A percentile compares a stretch with the other conserved stretches of the same genome.
Evolutionary conservation across 2,329 filamentous ascomycete genomes (phyloP).

Genomic region (Sclerotinia trifoliorum): DNA sequence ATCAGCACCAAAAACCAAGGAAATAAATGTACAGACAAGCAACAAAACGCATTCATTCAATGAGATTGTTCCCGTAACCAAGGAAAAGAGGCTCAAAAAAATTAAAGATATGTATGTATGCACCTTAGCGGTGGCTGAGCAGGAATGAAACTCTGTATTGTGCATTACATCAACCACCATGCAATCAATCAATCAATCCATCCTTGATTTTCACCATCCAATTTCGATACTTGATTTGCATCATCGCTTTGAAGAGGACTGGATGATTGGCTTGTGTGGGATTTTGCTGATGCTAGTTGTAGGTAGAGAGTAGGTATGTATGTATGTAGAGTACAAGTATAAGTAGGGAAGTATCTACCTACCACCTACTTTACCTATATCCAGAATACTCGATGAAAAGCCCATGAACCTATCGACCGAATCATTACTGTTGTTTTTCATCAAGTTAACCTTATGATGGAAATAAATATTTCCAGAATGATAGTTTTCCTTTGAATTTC

Average conservation of each 20-base stretch:
- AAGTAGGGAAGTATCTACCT: background rate
- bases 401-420: background rate
- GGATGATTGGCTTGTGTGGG: background rate
- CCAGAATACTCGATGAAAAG: no score
- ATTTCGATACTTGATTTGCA: background rate
- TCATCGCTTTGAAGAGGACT: background rate
- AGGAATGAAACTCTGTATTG: background rate
- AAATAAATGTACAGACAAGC: no score
- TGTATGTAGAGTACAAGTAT: background rate
- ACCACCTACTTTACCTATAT: no score
- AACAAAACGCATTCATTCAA: no score
- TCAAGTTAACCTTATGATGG: background rate
- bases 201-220: background rate
- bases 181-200: background rate
- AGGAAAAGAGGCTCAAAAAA: conserved; percentile 7
- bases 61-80: background rate
- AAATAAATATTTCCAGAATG: background rate
- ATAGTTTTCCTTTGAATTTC: no score
- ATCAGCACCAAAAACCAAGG: no score
- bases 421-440: background rate
- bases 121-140: conserved; percentile 2
- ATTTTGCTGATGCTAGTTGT: background rate
- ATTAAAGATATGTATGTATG: background rate
- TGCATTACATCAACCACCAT: background rate
- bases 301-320: background rate